A percentile compares a stretch with the other conserved stretches of the same genome.
These are phyloP conservation scores for Beta vulgaris DNA, from an alignment of 148 eudicot species.

Conservation along the genomic window DNA sequence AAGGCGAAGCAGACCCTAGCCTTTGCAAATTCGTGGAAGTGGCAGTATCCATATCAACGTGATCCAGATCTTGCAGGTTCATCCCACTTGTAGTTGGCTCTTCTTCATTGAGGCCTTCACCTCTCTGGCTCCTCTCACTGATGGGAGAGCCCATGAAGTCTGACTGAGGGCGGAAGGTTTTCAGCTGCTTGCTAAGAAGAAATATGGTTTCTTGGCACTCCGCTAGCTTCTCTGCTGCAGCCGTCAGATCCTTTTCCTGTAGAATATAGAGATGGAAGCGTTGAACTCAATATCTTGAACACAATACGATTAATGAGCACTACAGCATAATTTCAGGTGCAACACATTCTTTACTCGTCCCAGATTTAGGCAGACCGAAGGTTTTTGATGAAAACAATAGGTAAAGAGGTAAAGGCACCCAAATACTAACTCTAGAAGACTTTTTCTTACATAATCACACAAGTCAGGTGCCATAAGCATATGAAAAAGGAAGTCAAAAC, in stretches of 20 bases:
- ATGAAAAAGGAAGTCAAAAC: neutral
- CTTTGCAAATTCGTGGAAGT: constrained; percentile 39
- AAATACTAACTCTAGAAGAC: neutral
- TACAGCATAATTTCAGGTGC: neutral
- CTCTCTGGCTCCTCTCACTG: constrained; percentile 39
- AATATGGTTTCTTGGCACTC: constrained; percentile 90
- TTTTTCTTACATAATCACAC: neutral
- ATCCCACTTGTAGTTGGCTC: constrained; percentile 53
- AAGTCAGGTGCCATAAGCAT: neutral
- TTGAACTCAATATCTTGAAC: neutral
- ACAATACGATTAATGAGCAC: neutral
- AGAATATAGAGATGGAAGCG: neutral
- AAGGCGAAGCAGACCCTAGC: constrained; percentile 57
- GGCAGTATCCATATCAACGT: constrained; percentile 38
- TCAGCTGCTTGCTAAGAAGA: constrained; percentile 78
- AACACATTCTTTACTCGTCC: neutral
- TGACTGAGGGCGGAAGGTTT: constrained; percentile 60
- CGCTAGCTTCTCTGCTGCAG: constrained; percentile 86
- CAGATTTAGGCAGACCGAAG: neutral
- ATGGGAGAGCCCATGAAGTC: constrained; percentile 49
- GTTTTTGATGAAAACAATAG: neutral
- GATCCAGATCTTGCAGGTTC: constrained; percentile 39
- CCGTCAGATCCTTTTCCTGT: constrained; percentile 75
- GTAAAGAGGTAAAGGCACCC: neutral
- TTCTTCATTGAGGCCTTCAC: constrained; percentile 39